Percentiles rank a stretch among this genome's conserved stretches.
Conservation (phyloP, 2,329 filamentous ascomycete genomes). For the Thielaviopsis euricoi region DNA sequence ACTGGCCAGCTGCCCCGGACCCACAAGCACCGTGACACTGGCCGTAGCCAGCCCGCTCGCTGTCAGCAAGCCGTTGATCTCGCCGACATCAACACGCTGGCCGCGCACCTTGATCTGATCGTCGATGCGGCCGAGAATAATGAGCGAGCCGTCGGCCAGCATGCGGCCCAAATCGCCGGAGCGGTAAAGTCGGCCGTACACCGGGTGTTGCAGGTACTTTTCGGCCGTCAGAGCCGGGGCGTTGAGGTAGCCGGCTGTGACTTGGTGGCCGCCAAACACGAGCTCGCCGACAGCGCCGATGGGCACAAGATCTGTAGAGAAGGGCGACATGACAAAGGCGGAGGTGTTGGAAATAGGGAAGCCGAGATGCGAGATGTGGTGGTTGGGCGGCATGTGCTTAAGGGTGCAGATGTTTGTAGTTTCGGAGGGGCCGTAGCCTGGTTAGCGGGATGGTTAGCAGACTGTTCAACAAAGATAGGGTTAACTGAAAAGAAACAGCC, state of each 20-base stretch:
- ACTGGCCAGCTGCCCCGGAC: slow-evolving; percentile 40
- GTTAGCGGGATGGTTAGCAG: neutral
- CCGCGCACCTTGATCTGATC: slow-evolving; percentile 72
- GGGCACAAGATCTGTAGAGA: slow-evolving; percentile 38
- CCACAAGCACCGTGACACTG: slow-evolving; percentile 45
- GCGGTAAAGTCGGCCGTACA: slow-evolving; percentile 59
- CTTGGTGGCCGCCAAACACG: slow-evolving; percentile 73
- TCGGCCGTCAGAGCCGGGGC: slow-evolving; percentile 41
- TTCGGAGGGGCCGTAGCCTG: slow-evolving; percentile 65
- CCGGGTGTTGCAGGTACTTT: slow-evolving; percentile 53
- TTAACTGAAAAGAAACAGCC: slow-evolving; percentile 4
- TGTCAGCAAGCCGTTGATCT: slow-evolving; percentile 46
- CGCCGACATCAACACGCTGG: slow-evolving; percentile 61
- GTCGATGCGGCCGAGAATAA: slow-evolving; percentile 58
- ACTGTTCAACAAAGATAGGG: no score
- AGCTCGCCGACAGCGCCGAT: slow-evolving; percentile 63
- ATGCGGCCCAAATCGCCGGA: slow-evolving; percentile 72
- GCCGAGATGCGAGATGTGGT: slow-evolving; percentile 63
- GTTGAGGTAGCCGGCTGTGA: slow-evolving; percentile 59
- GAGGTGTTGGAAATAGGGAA: slow-evolving; percentile 60
- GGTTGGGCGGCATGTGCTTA: slow-evolving; percentile 38
- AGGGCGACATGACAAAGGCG: slow-evolving; percentile 40
- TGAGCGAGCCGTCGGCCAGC: slow-evolving; percentile 57
- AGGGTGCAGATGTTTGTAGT: slow-evolving; percentile 79
- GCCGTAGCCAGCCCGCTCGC: slow-evolving; percentile 35